Conservation (phyloP, 2,329 filamentous ascomycete species). For the Diplodia mutila region DNA sequence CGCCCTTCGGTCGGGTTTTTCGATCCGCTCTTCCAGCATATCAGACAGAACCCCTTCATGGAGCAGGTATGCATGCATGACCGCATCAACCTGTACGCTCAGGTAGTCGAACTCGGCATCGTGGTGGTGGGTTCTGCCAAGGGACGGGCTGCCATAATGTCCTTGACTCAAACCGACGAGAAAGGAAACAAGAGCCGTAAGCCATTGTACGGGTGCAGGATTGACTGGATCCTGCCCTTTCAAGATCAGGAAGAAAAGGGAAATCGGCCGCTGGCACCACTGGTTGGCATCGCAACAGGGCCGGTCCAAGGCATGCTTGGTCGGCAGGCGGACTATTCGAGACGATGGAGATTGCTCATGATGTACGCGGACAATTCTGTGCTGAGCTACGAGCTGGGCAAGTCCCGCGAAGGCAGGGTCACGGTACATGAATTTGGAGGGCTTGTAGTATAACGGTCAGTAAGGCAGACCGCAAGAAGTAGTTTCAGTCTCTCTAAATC, state of each 20-base stretch:
- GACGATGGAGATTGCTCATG: slow-evolving; percentile 69
- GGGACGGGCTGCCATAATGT: slow-evolving; percentile 66
- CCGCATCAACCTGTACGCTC: slow-evolving; percentile 64
- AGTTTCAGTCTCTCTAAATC: too few species aligned
- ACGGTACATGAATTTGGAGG: slow-evolving; percentile 14
- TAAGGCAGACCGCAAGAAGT: too few species aligned
- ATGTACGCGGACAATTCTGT: slow-evolving; percentile 73
- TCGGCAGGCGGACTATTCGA: slow-evolving; percentile 29
- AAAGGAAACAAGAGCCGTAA: slow-evolving; percentile 27
- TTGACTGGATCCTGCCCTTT: slow-evolving; percentile 62
- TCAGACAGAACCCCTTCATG: background rate
- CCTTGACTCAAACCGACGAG: slow-evolving; percentile 52
- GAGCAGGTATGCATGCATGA: slow-evolving; percentile 39
- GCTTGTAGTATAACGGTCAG: slow-evolving; percentile 12
- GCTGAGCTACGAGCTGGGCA: slow-evolving; percentile 68
- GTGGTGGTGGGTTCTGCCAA: slow-evolving; percentile 69
- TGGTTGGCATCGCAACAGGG: slow-evolving; percentile 70
- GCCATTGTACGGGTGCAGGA: slow-evolving; percentile 51
- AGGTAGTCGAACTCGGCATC: slow-evolving; percentile 71
- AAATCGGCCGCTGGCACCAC: slow-evolving; percentile 50
- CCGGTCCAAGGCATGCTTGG: slow-evolving; percentile 59
- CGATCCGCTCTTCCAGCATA: slow-evolving; percentile 28
- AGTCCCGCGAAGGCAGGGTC: slow-evolving; percentile 16
- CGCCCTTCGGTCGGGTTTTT: slow-evolving; percentile 4
- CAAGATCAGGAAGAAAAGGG: slow-evolving; percentile 55